Evolutionary conservation across 2,329 filamentous ascomycete genomes (phyloP), one percentile per base, ranked within the genome.

Genomic region (Neonectria sp.): DNA sequence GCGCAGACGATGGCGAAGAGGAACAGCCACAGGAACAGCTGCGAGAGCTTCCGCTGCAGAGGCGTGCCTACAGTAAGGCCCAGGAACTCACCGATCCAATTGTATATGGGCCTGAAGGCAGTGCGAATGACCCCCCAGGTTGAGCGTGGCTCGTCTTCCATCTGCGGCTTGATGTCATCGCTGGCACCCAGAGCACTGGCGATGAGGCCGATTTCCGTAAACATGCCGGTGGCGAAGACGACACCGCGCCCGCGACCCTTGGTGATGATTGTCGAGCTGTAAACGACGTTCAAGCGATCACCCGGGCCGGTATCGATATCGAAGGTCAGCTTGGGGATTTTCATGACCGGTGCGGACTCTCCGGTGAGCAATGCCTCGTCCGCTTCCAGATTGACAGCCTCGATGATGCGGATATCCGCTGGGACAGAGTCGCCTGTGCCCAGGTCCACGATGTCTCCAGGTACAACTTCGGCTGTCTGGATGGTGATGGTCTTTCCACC

Each of bases 21-120:
- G 43, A 72, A 70, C 3, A 93, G 86, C 4, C 88, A 80, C 27
- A 92, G 85, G 45, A 91, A 91, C 56, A 93, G 86, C 75, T 91
- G 89, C 71, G 88, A 89, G 56, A 93, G 82, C 75, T 91, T 92
- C 67, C 88, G 87, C 76, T 93, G 90, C 43, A 93, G 82, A 1
- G 91, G 91, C 4, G 91, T 93, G 27, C 91, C 91, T n/a, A 89
- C 77, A 2, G 72, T 78, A 24, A 83, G 72, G 8, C 81, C 86
- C 33, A 88, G 84, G 68, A 87, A 85, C 57, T 82, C 77, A 5
- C 78, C 77, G 6, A 75, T 6, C 63, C 69, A 73, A 9, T 68
- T 68, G 60, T 51, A 40, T 5, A 65, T 37, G 0, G 56, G 53
- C 3, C 63, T 60, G n/a, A 61, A 55, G 21, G 27, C 45, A 7